A percentile compares a stretch with the other conserved stretches of the same genome.
These are phyloP conservation scores for Dendrostoma leiphaemia DNA, from an alignment of 2,329 filamentous ascomycete genomes.

Conservation along the genomic window DNA sequence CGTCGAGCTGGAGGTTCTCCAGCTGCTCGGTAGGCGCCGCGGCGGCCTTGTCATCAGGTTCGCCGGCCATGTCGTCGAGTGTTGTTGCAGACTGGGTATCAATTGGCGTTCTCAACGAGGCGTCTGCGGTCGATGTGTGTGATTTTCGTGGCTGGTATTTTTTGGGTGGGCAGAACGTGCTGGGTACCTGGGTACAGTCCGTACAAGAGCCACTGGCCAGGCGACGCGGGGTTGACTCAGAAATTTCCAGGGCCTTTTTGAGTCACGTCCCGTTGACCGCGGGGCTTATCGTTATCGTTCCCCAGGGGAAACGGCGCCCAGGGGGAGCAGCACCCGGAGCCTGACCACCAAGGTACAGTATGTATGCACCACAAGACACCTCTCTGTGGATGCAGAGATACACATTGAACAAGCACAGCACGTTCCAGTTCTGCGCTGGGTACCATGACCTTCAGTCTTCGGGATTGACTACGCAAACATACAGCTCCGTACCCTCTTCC, in stretches of 20 bases:
- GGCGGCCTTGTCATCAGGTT: constrained; percentile 14
- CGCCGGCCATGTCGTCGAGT: constrained; percentile 20
- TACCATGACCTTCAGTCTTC: too few relatives aligned
- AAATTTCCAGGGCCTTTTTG: background rate
- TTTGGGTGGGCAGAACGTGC: background rate
- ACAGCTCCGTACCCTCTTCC: too few relatives aligned
- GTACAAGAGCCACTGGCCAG: too few relatives aligned
- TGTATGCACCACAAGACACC: too few relatives aligned
- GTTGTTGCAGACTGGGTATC: background rate
- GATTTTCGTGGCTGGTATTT: background rate
- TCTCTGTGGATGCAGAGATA: too few relatives aligned
- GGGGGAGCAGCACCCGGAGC: too few relatives aligned
- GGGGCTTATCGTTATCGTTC: constrained; percentile 10
- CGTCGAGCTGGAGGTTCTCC: constrained; percentile 80
- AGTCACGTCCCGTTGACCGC: background rate
- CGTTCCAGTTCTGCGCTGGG: too few relatives aligned
- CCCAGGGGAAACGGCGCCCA: too few relatives aligned
- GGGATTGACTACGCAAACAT: too few relatives aligned
- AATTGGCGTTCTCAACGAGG: constrained; percentile 1
- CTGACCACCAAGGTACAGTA: background rate
- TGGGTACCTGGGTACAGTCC: too few relatives aligned
- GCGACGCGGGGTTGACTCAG: constrained; percentile 1
- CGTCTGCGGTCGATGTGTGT: background rate
- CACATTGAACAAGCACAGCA: too few relatives aligned
- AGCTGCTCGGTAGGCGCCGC: constrained; percentile 49